These are phyloP conservation scores for Benincasa hispida DNA, from an alignment of 306 rosid genomes.

Conservation along the genomic window DNA sequence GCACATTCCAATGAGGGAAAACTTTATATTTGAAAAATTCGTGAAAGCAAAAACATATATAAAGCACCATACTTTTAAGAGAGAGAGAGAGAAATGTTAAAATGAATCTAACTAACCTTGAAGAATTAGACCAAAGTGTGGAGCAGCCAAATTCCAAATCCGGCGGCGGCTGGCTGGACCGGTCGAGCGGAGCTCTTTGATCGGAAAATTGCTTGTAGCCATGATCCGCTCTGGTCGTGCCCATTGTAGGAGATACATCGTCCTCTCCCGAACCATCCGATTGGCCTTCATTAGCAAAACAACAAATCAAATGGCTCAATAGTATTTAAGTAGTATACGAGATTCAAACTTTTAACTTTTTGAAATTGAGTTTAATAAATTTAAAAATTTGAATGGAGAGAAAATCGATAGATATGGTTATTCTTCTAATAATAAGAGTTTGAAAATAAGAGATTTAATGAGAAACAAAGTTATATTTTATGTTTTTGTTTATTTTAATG, in stretches of 20 bases:
- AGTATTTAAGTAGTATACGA: background rate
- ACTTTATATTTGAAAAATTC: background rate
- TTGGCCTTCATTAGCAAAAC: conserved; percentile 28
- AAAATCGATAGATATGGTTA: too few species aligned
- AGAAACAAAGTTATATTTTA: too few species aligned
- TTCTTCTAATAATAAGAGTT: too few species aligned
- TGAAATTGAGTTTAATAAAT: too few species aligned
- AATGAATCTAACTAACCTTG: conserved; percentile 36
- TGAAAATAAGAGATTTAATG: too few species aligned
- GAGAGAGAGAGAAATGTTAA: background rate
- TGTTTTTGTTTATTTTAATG: too few species aligned
- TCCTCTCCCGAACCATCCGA: conserved; percentile 94
- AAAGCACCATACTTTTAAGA: background rate
- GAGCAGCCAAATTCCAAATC: conserved; percentile 41
- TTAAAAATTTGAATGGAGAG: too few species aligned
- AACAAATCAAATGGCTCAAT: background rate
- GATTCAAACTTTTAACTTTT: background rate
- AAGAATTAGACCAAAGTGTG: conserved; percentile 76
- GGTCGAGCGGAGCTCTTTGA: conserved; percentile 42
- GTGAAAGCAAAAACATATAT: background rate
- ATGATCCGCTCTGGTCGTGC: conserved; percentile 9
- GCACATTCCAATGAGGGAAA: background rate
- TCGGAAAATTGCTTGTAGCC: conserved; percentile 27
- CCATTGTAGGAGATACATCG: conserved; percentile 47
- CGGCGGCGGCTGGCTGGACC: conserved; percentile 22